Conservation (phyloP, 164 flowering plant genomes). For the Platanus orientalis region DNA sequence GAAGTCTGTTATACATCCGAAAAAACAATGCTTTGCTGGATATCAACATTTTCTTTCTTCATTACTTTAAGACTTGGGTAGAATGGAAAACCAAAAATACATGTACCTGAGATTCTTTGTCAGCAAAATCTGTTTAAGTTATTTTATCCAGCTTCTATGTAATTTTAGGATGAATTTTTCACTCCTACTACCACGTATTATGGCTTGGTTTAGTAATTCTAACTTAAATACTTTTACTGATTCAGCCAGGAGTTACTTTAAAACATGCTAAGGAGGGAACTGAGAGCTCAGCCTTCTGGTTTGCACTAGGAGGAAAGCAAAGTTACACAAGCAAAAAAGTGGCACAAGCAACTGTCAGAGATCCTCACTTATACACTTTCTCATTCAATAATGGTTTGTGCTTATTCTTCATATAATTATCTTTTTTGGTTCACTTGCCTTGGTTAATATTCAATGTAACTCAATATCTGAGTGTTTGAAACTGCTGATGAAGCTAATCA, state of each 20-base stretch:
- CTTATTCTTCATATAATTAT: background rate
- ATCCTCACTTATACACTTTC: constrained; percentile 83
- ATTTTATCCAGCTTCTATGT: no score
- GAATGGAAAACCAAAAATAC: no score
- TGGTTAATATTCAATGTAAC: background rate
- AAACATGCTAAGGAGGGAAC: constrained; percentile 99
- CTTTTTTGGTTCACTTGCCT: background rate
- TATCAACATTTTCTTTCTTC: no score
- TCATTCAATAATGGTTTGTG: constrained; percentile 71
- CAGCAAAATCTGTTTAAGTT: background rate
- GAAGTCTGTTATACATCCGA: no score
- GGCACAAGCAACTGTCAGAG: constrained; percentile 60
- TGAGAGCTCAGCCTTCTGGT: constrained; percentile 96
- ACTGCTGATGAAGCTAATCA: constrained; percentile 13
- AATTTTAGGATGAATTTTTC: background rate
- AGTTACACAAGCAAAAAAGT: constrained; percentile 73
- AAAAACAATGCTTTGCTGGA: no score
- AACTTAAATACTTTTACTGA: constrained; percentile 5
- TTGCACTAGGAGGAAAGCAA: constrained; percentile 97
- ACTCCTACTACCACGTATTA: background rate
- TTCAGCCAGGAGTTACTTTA: constrained; percentile 82
- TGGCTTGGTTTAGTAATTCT: background rate
- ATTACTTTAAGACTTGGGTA: no score
- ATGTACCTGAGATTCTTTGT: background rate
- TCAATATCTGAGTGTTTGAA: background rate